Evolutionary conservation across 2,329 filamentous ascomycete genomes (phyloP), one percentile per base, ranked within the genome.

Genomic region (Tolypocladium cylindrosporum): DNA sequence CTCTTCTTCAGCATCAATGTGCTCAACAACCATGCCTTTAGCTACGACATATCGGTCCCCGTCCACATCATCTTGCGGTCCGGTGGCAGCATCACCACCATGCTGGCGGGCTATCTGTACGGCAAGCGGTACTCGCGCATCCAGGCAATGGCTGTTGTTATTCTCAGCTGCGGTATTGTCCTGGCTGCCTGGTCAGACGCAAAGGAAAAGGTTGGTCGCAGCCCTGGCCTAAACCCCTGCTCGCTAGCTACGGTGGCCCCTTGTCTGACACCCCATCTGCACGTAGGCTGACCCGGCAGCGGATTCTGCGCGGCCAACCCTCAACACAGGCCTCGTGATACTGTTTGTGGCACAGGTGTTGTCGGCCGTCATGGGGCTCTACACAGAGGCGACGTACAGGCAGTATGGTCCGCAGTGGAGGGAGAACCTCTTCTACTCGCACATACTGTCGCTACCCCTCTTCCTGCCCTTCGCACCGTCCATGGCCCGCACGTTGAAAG

Each of bases 21-120:
- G 59, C 76, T 99, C 68, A 99, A 99, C 75, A 99, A 99, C 67
- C 93, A 93, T 78, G 94, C 93, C 8, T 99, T 99, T 72, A 92
- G 91, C 61, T 99, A 97, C 75, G 87, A 91, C 65, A 97, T 99
- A 58, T 96, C 91, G 8, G 91, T 99, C 0, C 94, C 94, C 1
- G 86, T 99, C 54, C 94, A 99, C 69, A 99, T 99, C 66, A 97
- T 99, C 64, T 79, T 99, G 37, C 85, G 94, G 56, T 97, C 92
- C 54, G 96, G 93, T 55, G 94, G 94, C 19, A 96, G 92, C 66
- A 95, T 97, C 61, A 95, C 92, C 5, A 97, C 94, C 10, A 96
- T 99, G 84, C 74, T 87, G 19, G 90, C 93, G n/a, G 94, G 94
- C 3, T 91, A 87, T 67, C 65, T 96, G 16, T 91, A 88, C 67